Percentiles rank a stretch among this genome's conserved stretches.
These are phyloP conservation scores for Bretziella fagacearum DNA, from an alignment of 2,329 filamentous ascomycete genomes.

Conservation along the genomic window DNA sequence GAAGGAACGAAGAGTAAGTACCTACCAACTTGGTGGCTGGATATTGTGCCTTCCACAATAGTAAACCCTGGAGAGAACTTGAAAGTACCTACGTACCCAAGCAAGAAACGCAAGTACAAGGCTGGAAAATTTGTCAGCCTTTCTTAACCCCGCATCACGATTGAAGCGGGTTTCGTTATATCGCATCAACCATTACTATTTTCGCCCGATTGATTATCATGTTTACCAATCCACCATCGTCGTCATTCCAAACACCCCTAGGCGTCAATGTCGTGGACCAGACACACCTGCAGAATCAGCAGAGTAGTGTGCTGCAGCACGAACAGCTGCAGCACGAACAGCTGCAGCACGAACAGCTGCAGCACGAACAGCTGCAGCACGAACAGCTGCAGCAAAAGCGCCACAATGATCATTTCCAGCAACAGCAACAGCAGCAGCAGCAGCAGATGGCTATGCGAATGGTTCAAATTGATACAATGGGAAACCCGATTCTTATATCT, in stretches of 20 bases:
- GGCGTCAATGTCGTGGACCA: neutral
- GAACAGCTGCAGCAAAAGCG: conserved; percentile 1
- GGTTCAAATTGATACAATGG: conserved; percentile 10
- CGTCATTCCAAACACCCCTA: neutral
- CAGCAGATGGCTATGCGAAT: conserved; percentile 9
- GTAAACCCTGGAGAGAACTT: too few species aligned
- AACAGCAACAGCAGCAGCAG: conserved; percentile 1
- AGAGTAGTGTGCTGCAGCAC: too few species aligned
- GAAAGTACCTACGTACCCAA: too few species aligned
- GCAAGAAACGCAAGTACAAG: too few species aligned
- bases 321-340: too few species aligned
- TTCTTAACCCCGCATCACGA: neutral
- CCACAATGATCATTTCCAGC: neutral
- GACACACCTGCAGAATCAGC: neutral
- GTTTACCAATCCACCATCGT: neutral
- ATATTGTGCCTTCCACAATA: too few species aligned
- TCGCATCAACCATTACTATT: neutral
- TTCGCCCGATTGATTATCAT: neutral
- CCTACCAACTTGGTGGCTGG: too few species aligned
- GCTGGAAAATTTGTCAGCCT: too few species aligned
- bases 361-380: neutral
- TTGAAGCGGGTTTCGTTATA: neutral
- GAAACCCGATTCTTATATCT: conserved; percentile 9
- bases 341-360: too few species aligned
- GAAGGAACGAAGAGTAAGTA: too few species aligned